phyloP scores from a whole-genome alignment of 352 stramenopile genomes.

The Phytophthora vignae region DNA sequence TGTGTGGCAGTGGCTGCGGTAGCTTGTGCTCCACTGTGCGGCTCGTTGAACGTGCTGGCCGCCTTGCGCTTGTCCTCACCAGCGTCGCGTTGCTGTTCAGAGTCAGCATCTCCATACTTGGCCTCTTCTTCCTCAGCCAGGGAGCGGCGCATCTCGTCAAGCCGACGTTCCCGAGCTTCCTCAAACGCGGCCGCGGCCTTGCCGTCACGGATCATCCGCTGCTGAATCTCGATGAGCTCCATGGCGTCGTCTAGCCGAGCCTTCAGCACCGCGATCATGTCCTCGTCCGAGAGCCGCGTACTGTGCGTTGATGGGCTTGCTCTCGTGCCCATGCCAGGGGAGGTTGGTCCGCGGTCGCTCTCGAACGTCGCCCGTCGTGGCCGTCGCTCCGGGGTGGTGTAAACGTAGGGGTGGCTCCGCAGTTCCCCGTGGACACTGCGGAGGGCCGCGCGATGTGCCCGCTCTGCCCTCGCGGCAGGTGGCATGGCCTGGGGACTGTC shows the following conservation, averaged over 20 bases:
- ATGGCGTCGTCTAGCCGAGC: conserved; percentile 2
- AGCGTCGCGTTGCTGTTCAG: no score
- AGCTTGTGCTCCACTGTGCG: neutral
- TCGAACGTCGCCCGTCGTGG: neutral
- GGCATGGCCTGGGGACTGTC: conserved; percentile 14
- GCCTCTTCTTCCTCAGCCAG: neutral
- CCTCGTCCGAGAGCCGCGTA: conserved; percentile 6
- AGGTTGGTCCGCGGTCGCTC: neutral
- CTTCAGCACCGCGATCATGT: conserved; percentile 14
- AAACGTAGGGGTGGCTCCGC: neutral
- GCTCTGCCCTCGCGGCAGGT: neutral
- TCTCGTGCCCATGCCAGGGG: neutral
- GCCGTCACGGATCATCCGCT: conserved; percentile 1
- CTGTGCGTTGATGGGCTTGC: conserved; percentile 7
- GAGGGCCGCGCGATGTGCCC: neutral
- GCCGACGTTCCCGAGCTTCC: neutral
- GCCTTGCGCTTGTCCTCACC: neutral
- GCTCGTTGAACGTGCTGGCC: neutral
- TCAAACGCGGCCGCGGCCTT: neutral
- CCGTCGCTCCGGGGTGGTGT: neutral
- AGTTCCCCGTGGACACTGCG: conserved; percentile 4
- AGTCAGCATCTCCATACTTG: neutral
- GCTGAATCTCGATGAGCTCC: conserved; percentile 4
- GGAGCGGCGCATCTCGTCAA: neutral
- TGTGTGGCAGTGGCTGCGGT: no score